Percentiles rank a stretch among this genome's conserved stretches.
Evolutionary conservation across 2,329 filamentous ascomycete genomes (phyloP).

Genomic region (Fusarium setosum): DNA sequence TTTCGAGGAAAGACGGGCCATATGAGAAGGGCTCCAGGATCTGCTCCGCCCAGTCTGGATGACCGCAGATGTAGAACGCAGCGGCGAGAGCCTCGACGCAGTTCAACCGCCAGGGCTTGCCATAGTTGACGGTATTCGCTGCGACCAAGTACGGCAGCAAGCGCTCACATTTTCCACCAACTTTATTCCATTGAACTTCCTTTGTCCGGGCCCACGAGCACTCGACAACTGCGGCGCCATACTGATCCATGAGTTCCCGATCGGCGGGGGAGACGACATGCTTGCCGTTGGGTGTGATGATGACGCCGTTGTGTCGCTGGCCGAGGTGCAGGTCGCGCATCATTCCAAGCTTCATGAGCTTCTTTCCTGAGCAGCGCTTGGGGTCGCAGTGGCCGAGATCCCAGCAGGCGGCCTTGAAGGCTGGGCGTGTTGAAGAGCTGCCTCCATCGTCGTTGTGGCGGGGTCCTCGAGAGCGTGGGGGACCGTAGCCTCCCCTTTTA

Average conservation of each 20-base stretch:
- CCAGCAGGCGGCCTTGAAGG: conserved; percentile 96
- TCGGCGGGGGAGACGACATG: conserved; percentile 86
- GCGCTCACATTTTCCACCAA: conserved; percentile 93
- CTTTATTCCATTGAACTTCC: conserved; percentile 90
- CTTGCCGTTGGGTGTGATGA: conserved; percentile 96
- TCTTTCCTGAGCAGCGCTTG: conserved; percentile 95
- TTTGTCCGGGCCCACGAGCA: conserved; percentile 95
- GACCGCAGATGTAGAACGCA: conserved; percentile 92
- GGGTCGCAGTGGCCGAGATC: conserved; percentile 98
- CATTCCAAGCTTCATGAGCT: conserved; percentile 88
- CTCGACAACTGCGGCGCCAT: conserved; percentile 95
- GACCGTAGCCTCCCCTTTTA: conserved; percentile 73
- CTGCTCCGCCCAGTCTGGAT: conserved; percentile 88
- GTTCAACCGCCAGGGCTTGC: conserved; percentile 93
- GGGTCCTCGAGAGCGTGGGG: conserved; percentile 61
- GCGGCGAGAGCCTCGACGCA: conserved; percentile 96
- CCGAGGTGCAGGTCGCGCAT: conserved; percentile 95
- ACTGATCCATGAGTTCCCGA: conserved; percentile 81
- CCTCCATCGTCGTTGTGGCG: conserved; percentile 55
- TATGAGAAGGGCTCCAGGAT: conserved; percentile 89
- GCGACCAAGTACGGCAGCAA: conserved; percentile 94
- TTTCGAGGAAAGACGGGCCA: conserved; percentile 87
- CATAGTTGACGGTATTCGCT: conserved; percentile 97
- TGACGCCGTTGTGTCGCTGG: conserved; percentile 90
- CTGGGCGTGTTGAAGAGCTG: conserved; percentile 52